A percentile compares a stretch with the other conserved stretches of the same genome.
Conservation (phyloP, 306 rosid species). For the Prunus mira region DNA sequence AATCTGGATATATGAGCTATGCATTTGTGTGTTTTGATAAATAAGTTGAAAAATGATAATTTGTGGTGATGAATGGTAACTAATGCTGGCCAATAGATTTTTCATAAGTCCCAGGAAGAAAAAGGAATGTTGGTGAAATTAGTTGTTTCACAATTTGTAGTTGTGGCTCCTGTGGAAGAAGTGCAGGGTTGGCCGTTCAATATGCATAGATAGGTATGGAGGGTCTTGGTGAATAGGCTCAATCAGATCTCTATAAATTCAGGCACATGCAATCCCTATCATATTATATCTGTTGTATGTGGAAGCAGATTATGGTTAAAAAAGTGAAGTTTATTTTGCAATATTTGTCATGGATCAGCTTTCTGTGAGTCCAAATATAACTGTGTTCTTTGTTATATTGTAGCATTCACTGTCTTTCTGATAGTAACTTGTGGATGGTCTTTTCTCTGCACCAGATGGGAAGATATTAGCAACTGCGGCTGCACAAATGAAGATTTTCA, state of each 20-base stretch:
- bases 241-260: neutral
- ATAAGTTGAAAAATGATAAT: neutral
- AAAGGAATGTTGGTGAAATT: neutral
- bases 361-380: slow-evolving; percentile 20
- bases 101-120: neutral
- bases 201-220: neutral
- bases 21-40: neutral
- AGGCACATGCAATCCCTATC: neutral
- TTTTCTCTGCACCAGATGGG: slow-evolving; percentile 59
- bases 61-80: neutral
- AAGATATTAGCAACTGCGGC: slow-evolving; percentile 84
- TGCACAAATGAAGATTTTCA: slow-evolving; percentile 72
- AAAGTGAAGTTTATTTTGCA: neutral
- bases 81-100: neutral
- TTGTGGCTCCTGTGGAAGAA: neutral
- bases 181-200: neutral
- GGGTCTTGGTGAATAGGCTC: neutral
- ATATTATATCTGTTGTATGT: neutral
- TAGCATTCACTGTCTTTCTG: slow-evolving; percentile 23
- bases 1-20: neutral
- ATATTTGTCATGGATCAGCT: neutral
- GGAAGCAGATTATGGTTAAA: neutral
- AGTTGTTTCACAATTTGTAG: neutral
- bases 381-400: slow-evolving; percentile 14
- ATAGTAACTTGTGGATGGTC: slow-evolving; percentile 19